Evolutionary conservation across 148 eudicot genomes (phyloP).

Genomic region (Beta vulgaris): DNA sequence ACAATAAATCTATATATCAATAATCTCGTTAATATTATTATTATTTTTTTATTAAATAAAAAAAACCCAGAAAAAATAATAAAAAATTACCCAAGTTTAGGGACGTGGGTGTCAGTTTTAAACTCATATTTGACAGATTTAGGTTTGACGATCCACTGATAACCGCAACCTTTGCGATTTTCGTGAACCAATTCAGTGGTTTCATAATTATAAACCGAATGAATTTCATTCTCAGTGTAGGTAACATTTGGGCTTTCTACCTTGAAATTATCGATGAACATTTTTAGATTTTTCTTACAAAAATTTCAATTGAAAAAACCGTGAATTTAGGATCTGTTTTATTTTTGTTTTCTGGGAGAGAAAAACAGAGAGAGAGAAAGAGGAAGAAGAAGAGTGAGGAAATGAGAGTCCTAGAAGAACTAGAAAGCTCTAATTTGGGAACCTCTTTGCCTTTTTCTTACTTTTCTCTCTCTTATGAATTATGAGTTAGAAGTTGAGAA

Average conservation of each 20-base stretch:
- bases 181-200: slow-evolving; percentile 96
- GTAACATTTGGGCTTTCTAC: slow-evolving; percentile 89
- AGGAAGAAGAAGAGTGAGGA: background rate
- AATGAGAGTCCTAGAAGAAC: no score
- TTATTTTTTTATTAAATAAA: background rate
- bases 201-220: slow-evolving; percentile 68
- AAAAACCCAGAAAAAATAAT: background rate
- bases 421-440: no score
- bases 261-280: slow-evolving; percentile 87
- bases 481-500: background rate
- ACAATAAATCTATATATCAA: slow-evolving; percentile 12
- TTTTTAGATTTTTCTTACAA: slow-evolving; percentile 31
- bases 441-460: no score
- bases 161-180: slow-evolving; percentile 62
- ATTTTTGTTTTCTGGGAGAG: background rate
- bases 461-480: background rate
- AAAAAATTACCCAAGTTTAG: slow-evolving; percentile 71
- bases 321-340: slow-evolving; percentile 15
- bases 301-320: background rate
- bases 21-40: background rate
- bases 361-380: background rate
- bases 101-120: slow-evolving; percentile 71
- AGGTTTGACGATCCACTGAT: slow-evolving; percentile 92
- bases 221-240: slow-evolving; percentile 75
- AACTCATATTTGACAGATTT: slow-evolving; percentile 80